Base-by-base conservation (phyloP, 495 filamentous ascomycete genomes). In the Annulohypoxylon moriforme region DNA sequence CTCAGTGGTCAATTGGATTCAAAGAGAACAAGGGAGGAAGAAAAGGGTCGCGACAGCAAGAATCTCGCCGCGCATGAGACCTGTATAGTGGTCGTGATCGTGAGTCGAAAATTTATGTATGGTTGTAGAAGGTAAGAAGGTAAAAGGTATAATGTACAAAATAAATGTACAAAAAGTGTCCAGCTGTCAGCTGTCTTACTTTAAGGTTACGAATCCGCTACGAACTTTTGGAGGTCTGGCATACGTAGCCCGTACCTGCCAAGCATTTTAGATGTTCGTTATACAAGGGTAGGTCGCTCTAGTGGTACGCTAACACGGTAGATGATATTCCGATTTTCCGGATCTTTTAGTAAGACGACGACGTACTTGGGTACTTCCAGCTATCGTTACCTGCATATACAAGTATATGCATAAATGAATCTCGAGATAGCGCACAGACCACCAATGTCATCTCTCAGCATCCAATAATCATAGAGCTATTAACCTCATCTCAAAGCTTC, bases 221-320 rank as follows among this genome's bases (percentile, higher is more conserved):
- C 60, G 25, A 62, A 36, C 24, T 63, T 59, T 58, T 73, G 61
- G 68, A 63, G 60, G 67, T 77, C 52, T 75, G 73, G 75, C 68
- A 77, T 77, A 77, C 75, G 76, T 78, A 78, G 71, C 73, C 76
- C 58, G 73, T 78, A 74, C 71, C 73, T 76, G 76, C 76, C 74
- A 76, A 76, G 75, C 61, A 57, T 67, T 65, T 46, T 33, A 56
- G 22, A 49, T 18, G 24, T 29, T 34, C 6, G 55, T 29, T 42
- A 5, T 34, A 60, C 64, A 52, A 50, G 49, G 44, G 56, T 67
- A 55, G 36, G 18, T 68, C 46, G 40, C 27, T 57, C 22, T 67
- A 53, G 46, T 49, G 29, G 18, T 27, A 33, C 27, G 52, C 53
- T 66, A 63, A 33, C 22, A 25, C 60, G 42, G 59, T 22, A 59